Evolutionary conservation across 176 grass and related monocot genomes (phyloP).

Genomic region (Rhipidocladum racemiflorum): DNA sequence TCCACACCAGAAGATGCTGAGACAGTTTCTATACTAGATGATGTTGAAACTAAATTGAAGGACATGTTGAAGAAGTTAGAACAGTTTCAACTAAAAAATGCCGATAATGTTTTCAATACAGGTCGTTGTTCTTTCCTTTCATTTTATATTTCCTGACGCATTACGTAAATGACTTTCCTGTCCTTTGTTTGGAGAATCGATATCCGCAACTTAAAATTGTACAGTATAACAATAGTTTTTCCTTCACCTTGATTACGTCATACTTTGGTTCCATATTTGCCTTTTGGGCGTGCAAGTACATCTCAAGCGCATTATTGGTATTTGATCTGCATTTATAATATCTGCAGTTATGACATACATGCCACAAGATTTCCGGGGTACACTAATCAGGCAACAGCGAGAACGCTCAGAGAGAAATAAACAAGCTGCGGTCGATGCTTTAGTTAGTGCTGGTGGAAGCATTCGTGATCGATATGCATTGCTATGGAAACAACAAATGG

Average conservation of each 20-base stretch:
- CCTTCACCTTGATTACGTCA: neutral
- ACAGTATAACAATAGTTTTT: constrained; percentile 15
- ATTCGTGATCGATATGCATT: constrained; percentile 74
- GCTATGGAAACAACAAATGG: constrained; percentile 98
- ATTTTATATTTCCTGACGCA: constrained; percentile 19
- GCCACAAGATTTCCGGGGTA: constrained; percentile 97
- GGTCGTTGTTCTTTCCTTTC: constrained; percentile 45
- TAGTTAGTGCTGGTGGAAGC: constrained; percentile 76
- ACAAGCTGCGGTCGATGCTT: constrained; percentile 78
- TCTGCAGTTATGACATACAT: constrained; percentile 99
- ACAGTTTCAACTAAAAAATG: constrained; percentile 80
- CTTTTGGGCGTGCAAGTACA: neutral
- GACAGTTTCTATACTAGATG: constrained; percentile 54
- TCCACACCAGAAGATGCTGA: constrained; percentile 49
- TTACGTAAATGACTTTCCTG: constrained; percentile 12
- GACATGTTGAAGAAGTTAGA: constrained; percentile 68
- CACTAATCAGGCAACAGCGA: constrained; percentile 83
- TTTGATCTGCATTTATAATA: constrained; percentile 43
- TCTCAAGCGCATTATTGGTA: constrained; percentile 10
- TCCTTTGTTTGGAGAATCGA: neutral
- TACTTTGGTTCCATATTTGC: constrained; percentile 10
- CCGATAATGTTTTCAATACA: constrained; percentile 97
- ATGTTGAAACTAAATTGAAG: constrained; percentile 76
- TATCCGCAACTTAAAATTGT: neutral
- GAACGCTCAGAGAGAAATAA: constrained; percentile 96